Base-by-base conservation (phyloP, 495 filamentous ascomycete species). In the Hypoxylon fragiforme region DNA sequence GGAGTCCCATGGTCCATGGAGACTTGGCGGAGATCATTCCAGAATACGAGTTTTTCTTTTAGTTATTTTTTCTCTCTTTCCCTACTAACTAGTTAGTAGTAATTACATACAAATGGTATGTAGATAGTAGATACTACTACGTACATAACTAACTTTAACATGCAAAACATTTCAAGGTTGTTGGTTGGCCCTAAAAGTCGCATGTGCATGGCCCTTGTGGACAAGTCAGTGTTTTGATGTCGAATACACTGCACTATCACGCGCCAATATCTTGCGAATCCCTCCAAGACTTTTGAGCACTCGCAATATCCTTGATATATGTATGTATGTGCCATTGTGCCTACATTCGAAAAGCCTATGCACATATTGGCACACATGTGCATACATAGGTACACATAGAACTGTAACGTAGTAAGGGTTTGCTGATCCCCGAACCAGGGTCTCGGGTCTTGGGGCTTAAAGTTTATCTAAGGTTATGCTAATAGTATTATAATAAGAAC, bases 21-120 rank as follows among this genome's bases (percentile, higher is more conserved):
- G 32, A 45, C 16, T 34, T 36, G 8, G 57, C 35, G 50, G 57
- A 46, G 57, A 28, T 46, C 42, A 61, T 61, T 56, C 57, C 46
- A 55, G 57, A 61, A 61, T 61, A 61, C 57, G 57, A 61, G 57
- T 46, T 61, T 48, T 26, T 40, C 28, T 22, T 38, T 28, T 35
- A 34, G 39, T 26, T 31, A 22, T 11, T 13, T 11, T 4, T 59
- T n/a, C n/a, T n/a, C n/a, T n/a, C n/a, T n/a, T n/a, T n/a, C n/a
- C n/a, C n/a, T n/a, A n/a, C n/a, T n/a, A n/a, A n/a, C n/a, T n/a
- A n/a, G 55, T 49, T 49, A 60, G 50, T 54, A 49, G 54, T 60
- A 54, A 44, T 53, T 51, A 36, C 42, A 28, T 37, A 46, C 39
- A 40, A 28, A 28, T 9, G 9, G 24, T 9, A 28, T 9, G 24